These are phyloP conservation scores for Sugiyamaella sp. DNA, from an alignment of 1,139 yeast species.

Conservation along the genomic window DNA sequence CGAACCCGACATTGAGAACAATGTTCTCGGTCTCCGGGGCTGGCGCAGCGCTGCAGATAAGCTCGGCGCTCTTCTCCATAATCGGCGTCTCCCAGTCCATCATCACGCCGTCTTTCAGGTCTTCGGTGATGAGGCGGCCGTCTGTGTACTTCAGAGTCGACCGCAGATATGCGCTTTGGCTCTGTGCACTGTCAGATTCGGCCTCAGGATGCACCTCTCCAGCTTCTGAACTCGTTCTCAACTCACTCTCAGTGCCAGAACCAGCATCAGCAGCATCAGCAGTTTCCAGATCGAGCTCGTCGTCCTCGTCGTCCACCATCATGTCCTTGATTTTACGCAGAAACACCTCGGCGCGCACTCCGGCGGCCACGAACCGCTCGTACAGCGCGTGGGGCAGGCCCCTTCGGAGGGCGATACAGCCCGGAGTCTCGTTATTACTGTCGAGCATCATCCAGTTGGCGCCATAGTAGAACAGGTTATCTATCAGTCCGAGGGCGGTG, in stretches of 20 bases:
- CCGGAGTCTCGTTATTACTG: constrained; percentile 70
- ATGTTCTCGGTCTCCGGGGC: constrained; percentile 43
- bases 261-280: constrained; percentile 32
- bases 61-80: constrained; percentile 72
- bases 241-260: constrained; percentile 28
- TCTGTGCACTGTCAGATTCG: constrained; percentile 36
- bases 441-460: constrained; percentile 83
- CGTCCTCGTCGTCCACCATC: constrained; percentile 50
- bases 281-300: constrained; percentile 34
- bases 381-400: constrained; percentile 43
- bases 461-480: constrained; percentile 74
- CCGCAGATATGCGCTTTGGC: constrained; percentile 65
- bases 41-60: constrained; percentile 26
- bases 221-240: constrained; percentile 19
- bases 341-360: constrained; percentile 85
- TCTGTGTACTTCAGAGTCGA: constrained; percentile 72
- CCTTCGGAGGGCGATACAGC: constrained; percentile 54
- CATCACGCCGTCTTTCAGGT: constrained; percentile 89
- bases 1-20: constrained; percentile 87
- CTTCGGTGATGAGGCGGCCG: constrained; percentile 70
- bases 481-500: constrained; percentile 59
- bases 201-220: constrained; percentile 22
- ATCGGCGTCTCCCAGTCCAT: constrained; percentile 93
- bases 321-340: constrained; percentile 68
- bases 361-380: constrained; percentile 72